Conservation (phyloP, 257 asterid genomes). For the Primulina tabacum region DNA sequence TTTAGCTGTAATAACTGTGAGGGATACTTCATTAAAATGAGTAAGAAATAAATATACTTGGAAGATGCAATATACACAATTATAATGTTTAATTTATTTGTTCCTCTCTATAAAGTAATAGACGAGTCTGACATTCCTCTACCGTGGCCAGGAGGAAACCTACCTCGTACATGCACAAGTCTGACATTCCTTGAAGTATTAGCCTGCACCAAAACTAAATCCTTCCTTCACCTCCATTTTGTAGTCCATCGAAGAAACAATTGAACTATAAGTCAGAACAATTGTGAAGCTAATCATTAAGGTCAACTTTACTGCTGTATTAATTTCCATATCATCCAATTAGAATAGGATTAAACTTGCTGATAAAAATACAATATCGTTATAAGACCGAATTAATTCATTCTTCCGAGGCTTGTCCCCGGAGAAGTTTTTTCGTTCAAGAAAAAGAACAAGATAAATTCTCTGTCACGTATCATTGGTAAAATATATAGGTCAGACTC, state of each 20-base stretch:
- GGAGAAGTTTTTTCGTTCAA: too few relatives aligned
- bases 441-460: too few relatives aligned
- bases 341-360: neutral
- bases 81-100: neutral
- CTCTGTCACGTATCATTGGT: too few relatives aligned
- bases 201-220: constrained; percentile 20
- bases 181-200: constrained; percentile 2
- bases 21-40: constrained; percentile 38
- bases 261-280: neutral
- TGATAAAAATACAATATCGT: neutral
- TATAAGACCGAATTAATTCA: neutral
- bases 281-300: neutral
- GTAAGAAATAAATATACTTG: constrained; percentile 16
- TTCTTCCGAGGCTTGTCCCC: neutral
- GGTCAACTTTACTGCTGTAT: neutral
- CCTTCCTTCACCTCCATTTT: constrained; percentile 14
- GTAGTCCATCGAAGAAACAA: neutral
- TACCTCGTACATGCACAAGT: constrained; percentile 12
- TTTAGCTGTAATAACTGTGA: constrained; percentile 55
- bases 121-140: neutral
- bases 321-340: neutral
- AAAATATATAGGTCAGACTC: neutral
- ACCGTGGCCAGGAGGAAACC: neutral
- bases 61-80: constrained; percentile 1
- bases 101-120: neutral